Evolutionary conservation across 306 rosid species (phyloP).

Genomic region (Cucurbita maxima): DNA sequence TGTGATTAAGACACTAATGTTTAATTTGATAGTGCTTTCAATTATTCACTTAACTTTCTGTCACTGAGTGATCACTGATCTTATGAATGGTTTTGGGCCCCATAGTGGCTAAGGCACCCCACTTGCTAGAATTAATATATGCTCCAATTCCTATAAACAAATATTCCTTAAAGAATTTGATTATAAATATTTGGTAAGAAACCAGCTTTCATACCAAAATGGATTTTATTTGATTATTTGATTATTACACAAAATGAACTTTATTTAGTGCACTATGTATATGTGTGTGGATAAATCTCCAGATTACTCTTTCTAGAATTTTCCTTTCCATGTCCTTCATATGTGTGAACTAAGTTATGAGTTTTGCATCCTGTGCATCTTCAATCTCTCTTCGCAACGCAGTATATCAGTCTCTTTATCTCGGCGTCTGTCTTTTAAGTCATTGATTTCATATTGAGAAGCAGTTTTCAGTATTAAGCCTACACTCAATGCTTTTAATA

Average conservation of each 20-base stretch:
- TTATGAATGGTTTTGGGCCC: not conserved
- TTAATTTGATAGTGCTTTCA: slow-evolving; percentile 10
- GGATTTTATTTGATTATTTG: not conserved
- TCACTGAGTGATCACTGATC: not conserved
- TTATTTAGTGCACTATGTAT: not conserved
- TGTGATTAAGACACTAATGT: slow-evolving; percentile 2
- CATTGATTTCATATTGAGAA: not conserved
- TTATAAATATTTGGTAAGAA: not conserved
- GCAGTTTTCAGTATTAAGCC: not conserved
- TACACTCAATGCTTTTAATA: not conserved
- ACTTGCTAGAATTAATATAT: slow-evolving; percentile 1
- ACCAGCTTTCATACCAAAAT: not conserved
- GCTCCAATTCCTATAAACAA: not conserved
- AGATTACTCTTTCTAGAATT: not conserved
- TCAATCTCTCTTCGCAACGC: too few species aligned
- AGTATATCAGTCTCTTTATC: too few species aligned
- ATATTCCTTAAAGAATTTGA: not conserved
- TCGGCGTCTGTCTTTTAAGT: not conserved
- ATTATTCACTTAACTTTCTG: slow-evolving; percentile 6
- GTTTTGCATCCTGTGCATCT: not conserved
- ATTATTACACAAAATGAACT: not conserved
- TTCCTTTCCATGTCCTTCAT: not conserved
- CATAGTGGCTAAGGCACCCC: not conserved
- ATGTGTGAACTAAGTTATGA: not conserved
- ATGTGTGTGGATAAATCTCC: not conserved